A percentile compares a stretch with the other conserved stretches of the same genome.
Evolutionary conservation across 2,329 filamentous ascomycete species (phyloP).

Genomic region (Chaetomium olivaceum): DNA sequence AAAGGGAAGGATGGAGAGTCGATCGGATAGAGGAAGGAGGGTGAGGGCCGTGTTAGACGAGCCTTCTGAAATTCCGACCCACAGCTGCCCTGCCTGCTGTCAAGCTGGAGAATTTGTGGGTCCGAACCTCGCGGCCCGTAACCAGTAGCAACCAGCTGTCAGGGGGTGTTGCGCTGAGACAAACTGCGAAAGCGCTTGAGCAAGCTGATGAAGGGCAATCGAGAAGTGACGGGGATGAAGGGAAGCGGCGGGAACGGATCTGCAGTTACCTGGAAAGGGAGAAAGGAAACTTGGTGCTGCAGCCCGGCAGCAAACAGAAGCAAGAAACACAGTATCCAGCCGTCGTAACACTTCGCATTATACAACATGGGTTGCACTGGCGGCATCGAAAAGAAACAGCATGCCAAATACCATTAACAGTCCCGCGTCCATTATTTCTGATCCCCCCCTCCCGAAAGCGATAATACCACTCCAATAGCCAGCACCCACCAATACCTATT

Average conservation of each 20-base stretch:
- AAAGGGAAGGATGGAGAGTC: slow-evolving; percentile 16
- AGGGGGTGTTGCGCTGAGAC: slow-evolving; percentile 5
- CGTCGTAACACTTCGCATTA: neutral
- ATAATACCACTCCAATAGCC: slow-evolving; percentile 54
- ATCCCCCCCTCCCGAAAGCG: slow-evolving; percentile 51
- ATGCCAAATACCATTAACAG: neutral
- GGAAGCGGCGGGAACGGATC: neutral
- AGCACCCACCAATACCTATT: slow-evolving; percentile 68
- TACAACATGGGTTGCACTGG: neutral
- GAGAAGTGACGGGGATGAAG: neutral
- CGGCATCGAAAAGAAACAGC: neutral
- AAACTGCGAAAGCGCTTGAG: neutral
- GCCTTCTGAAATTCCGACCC: slow-evolving; percentile 13
- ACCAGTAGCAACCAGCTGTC: slow-evolving; percentile 34
- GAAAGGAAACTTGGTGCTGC: neutral
- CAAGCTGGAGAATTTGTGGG: slow-evolving; percentile 29
- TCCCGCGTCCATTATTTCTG: slow-evolving; percentile 48
- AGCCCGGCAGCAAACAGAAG: neutral
- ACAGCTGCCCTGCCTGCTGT: neutral
- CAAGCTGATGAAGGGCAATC: neutral
- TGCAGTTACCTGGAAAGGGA: neutral
- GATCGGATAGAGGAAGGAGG: slow-evolving; percentile 19
- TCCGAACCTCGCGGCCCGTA: slow-evolving; percentile 23
- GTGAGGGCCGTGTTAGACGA: slow-evolving; percentile 9
- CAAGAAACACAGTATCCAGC: neutral